These are phyloP conservation scores for Nothophytophthora sp. DNA, from an alignment of 352 stramenopile species.

Conservation along the genomic window DNA sequence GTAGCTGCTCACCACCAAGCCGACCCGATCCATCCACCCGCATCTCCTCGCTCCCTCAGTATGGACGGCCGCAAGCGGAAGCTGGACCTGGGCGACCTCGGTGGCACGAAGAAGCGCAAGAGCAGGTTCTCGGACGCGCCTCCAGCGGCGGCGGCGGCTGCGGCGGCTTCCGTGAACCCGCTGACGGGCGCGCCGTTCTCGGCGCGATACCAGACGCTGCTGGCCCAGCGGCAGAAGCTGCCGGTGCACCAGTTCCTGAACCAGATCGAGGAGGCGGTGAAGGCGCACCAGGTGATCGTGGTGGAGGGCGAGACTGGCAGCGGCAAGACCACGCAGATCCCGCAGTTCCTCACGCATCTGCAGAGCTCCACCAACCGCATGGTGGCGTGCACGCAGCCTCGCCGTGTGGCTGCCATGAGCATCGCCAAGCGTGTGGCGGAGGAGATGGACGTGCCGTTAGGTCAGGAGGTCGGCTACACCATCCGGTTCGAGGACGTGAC, in stretches of 20 bases:
- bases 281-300: conserved; percentile 94
- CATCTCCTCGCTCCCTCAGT: neutral
- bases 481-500: conserved; percentile 98
- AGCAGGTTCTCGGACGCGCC: conserved; percentile 76
- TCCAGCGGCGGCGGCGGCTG: conserved; percentile 9
- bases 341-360: conserved; percentile 86
- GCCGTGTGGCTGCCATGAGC: conserved; percentile 95
- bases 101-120: conserved; percentile 77
- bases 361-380: conserved; percentile 30
- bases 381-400: conserved; percentile 95
- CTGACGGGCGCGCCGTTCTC: conserved; percentile 92
- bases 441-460: conserved; percentile 96
- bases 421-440: conserved; percentile 96
- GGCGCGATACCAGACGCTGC: conserved; percentile 91
- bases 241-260: conserved; percentile 97
- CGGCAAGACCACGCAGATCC: conserved; percentile 95
- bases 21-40: neutral
- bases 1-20: too few relatives aligned
- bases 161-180: conserved; percentile 74
- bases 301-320: conserved; percentile 97
- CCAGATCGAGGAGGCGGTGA: conserved; percentile 93
- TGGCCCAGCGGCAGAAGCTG: conserved; percentile 94
- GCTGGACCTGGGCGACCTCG: conserved; percentile 58
- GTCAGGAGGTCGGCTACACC: conserved; percentile 97
- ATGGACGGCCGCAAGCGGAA: conserved; percentile 75